phyloP scores from a whole-genome alignment of 106 monocot genomes.

The Dendrobium catenatum region DNA sequence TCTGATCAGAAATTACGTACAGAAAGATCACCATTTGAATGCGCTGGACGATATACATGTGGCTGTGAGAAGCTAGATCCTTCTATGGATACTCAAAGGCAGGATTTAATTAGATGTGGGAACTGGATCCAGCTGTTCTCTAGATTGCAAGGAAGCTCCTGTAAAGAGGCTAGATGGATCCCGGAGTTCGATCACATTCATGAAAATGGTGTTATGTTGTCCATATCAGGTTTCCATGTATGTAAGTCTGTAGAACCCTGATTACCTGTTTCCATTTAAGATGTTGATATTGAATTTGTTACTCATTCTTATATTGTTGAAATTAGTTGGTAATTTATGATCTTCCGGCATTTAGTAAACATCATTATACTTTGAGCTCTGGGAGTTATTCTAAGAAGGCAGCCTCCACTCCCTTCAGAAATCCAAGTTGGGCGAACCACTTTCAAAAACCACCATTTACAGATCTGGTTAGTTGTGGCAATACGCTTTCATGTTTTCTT shows the following conservation, averaged over 20 bases:
- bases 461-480: slow-evolving; percentile 48
- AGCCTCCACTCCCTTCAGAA: slow-evolving; percentile 17
- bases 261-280: not conserved
- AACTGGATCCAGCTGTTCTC: slow-evolving; percentile 47
- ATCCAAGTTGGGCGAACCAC: slow-evolving; percentile 51
- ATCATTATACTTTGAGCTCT: slow-evolving; percentile 55
- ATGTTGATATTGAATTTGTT: slow-evolving; percentile 3
- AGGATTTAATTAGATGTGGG: slow-evolving; percentile 21
- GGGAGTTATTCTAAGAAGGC: slow-evolving; percentile 33
- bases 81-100: slow-evolving; percentile 18
- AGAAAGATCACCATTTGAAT: not conserved
- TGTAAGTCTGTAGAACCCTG: slow-evolving; percentile 52
- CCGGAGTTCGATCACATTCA: slow-evolving; percentile 65
- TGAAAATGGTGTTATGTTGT: slow-evolving; percentile 25
- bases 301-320: slow-evolving; percentile 11
- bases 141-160: slow-evolving; percentile 5
- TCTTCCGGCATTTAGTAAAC: slow-evolving; percentile 37
- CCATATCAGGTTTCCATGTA: slow-evolving; percentile 62
- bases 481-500: not conserved
- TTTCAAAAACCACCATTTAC: slow-evolving; percentile 27
- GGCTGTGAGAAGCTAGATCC: slow-evolving; percentile 26
- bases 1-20: slow-evolving; percentile 11
- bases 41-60: slow-evolving; percentile 21
- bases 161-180: slow-evolving; percentile 24
- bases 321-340: slow-evolving; percentile 69